Evolutionary conservation across 306 rosid species (phyloP), one percentile per base, ranked within the genome.

Genomic region (Rubus parviflorus): DNA sequence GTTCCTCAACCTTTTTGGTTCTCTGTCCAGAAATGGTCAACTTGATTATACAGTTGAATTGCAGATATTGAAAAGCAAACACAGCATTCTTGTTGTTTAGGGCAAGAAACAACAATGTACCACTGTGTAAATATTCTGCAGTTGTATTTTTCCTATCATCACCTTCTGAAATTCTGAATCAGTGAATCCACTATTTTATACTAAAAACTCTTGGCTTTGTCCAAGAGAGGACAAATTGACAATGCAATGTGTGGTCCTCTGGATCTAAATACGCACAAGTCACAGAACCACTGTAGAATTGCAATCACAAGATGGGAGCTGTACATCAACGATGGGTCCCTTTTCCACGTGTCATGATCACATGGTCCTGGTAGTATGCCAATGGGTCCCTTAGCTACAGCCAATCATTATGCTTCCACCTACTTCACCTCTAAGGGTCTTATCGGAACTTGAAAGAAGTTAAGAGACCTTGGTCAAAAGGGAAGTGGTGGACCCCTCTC

Each of bases 381-480:
- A 68, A 17, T 8, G 79, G 51, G 71, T 49, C 65, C 83, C 83
- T 56, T 25, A 8, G 54, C 71, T 56, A 12, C 78, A 46, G 4
- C 38, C 15, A 30, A 61, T 61, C 78, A 75, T 87, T 81, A 84
- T 77, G 75, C 76, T 19, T 25, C 7, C 89, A 86, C 89, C 97
- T n/a, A 84, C 87, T 80, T 57, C 96, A 75, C 87, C 90, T 73
- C 85, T 68, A 25, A 15, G 30, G 53, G 72, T 40, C 77, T 79
- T 54, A 48, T 80, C 47, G 79, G 86, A 74, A 56, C 42, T 60
- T 73, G 85, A 49, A n/a, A 25, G 75, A 49, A 14, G 65, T 68
- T 76, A 77, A 49, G 49, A 81, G 73, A 64, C 82, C 89, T 81
- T 70, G 71, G 93, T 87, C 93, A 89, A 87, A 73, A 87, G 89